Conservation (phyloP, 805 yeast genomes). For the Pichia sporocuriosa region DNA sequence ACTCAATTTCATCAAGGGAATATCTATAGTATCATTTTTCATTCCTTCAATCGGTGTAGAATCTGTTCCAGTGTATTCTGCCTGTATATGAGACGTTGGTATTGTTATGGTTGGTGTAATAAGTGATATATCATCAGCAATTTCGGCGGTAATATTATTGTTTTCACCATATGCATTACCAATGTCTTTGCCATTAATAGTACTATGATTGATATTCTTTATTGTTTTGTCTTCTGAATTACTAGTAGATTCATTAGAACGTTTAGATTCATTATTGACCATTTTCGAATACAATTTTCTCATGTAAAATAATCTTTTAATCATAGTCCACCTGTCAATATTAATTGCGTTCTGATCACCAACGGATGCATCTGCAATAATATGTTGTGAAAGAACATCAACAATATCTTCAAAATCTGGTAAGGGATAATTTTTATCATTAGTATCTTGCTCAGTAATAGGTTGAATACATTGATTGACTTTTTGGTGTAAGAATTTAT, state of each 20-base stretch:
- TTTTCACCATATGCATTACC: too few relatives aligned
- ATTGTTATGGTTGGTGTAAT: not conserved
- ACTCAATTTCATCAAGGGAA: constrained; percentile 33
- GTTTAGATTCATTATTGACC: constrained; percentile 4
- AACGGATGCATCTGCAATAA: constrained; percentile 21
- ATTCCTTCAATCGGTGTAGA: constrained; percentile 12
- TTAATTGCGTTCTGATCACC: constrained; percentile 28
- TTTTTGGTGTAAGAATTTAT: constrained; percentile 49
- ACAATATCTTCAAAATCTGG: constrained; percentile 55
- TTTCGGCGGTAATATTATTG: not conserved
- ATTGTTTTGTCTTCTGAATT: too few relatives aligned
- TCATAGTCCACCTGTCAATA: constrained; percentile 60
- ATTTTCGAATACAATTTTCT: constrained; percentile 55
- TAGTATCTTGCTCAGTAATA: constrained; percentile 28
- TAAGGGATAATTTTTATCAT: constrained; percentile 26
- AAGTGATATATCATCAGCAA: not conserved
- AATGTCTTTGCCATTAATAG: too few relatives aligned
- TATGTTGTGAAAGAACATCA: constrained; percentile 46
- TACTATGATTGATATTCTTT: too few relatives aligned
- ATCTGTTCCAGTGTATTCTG: too few relatives aligned
- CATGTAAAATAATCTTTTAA: constrained; percentile 63
- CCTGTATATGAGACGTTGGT: not conserved
- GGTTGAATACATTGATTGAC: constrained; percentile 34
- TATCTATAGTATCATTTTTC: constrained; percentile 19
- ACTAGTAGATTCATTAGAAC: not conserved